phyloP scores from a whole-genome alignment of 2,329 filamentous ascomycete genomes.

The Chrysosporium keratinophilum region DNA sequence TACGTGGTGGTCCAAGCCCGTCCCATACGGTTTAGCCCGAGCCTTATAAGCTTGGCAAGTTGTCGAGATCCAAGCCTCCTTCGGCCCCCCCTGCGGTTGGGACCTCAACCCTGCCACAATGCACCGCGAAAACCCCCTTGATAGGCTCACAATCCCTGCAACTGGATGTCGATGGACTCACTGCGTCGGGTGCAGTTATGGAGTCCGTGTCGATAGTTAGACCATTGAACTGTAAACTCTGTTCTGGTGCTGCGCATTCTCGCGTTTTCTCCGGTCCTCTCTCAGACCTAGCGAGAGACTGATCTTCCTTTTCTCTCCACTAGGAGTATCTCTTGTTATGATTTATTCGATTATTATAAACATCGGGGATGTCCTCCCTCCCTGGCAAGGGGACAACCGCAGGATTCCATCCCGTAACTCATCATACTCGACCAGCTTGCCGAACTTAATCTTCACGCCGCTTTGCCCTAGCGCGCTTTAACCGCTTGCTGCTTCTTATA shows the following conservation, averaged over 20 bases:
- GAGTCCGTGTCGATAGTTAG: neutral
- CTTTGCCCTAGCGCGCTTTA: neutral
- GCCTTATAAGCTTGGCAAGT: neutral
- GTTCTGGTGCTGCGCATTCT: neutral
- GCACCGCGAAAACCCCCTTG: neutral
- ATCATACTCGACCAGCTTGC: neutral
- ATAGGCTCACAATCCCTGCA: neutral
- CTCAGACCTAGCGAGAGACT: too few relatives aligned
- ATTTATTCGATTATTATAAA: neutral
- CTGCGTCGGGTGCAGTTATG: neutral
- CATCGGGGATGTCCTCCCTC: neutral
- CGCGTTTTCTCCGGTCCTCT: neutral
- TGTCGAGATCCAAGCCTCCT: slow-evolving; percentile 5
- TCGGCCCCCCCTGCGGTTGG: slow-evolving; percentile 4
- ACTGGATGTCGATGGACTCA: neutral
- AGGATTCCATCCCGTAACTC: neutral
- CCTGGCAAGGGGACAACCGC: neutral
- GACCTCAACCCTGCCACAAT: neutral
- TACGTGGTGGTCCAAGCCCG: neutral
- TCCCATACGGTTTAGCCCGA: slow-evolving; percentile 1
- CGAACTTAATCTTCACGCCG: neutral
- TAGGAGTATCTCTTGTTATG: too few relatives aligned
- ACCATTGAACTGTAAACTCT: neutral
- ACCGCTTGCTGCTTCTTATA: neutral
- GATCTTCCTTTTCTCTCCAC: too few relatives aligned